These are phyloP conservation scores for Hordeum vulgare DNA, from an alignment of 176 grass and related monocot genomes.

Conservation along the genomic window DNA sequence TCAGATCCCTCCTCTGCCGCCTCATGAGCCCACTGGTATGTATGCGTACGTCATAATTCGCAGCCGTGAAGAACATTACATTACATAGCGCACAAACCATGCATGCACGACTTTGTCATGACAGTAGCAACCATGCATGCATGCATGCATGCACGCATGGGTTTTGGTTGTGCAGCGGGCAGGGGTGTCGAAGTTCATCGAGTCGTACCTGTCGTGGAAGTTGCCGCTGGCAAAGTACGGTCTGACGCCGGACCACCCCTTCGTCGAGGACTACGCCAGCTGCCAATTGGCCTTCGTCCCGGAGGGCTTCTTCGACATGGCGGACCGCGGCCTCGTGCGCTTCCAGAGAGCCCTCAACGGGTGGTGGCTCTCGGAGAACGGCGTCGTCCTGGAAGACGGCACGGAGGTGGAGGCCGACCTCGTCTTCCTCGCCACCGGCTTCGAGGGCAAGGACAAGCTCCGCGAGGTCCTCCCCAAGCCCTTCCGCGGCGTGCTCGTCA, in stretches of 20 bases:
- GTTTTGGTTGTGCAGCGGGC: conserved; percentile 26
- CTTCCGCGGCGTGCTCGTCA: conserved; percentile 45
- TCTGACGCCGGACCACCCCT: conserved; percentile 75
- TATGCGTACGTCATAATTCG: neutral
- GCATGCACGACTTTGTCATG: neutral
- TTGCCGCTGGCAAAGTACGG: conserved; percentile 77
- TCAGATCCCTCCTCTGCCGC: conserved; percentile 61
- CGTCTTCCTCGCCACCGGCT: conserved; percentile 93
- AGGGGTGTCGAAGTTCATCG: conserved; percentile 89
- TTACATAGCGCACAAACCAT: neutral
- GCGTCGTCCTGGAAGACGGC: conserved; percentile 62
- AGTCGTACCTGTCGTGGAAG: conserved; percentile 90
- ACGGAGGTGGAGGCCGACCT: conserved; percentile 73
- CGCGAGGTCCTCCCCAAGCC: conserved; percentile 56
- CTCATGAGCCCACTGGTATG: conserved; percentile 73
- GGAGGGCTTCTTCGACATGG: conserved; percentile 90
- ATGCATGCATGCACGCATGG: too few species aligned
- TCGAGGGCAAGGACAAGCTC: conserved; percentile 90
- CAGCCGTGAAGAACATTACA: neutral
- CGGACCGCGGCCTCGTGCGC: conserved; percentile 47
- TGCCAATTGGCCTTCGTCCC: conserved; percentile 98
- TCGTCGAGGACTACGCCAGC: conserved; percentile 92
- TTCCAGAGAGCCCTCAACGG: conserved; percentile 43
- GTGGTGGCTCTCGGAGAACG: conserved; percentile 78
- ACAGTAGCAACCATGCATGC: neutral